Evolutionary conservation across 148 eudicot species (phyloP), one percentile per base, ranked within the genome.

Genomic region (Rhododendron williamsianum): DNA sequence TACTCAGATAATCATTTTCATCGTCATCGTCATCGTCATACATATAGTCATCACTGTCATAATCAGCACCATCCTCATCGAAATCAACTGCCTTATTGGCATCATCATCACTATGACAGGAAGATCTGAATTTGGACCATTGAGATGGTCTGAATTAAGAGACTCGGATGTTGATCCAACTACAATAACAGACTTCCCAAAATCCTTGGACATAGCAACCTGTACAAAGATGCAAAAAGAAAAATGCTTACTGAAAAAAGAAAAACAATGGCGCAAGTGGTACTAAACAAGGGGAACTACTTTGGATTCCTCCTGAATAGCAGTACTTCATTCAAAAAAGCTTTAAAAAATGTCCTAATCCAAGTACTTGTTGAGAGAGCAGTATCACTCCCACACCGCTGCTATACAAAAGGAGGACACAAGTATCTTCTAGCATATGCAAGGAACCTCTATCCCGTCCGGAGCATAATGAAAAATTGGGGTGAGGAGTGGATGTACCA

Each of bases 41-140:
- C 79, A 87, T 84, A 87, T 81, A 84, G 48, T 78, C 91, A 85
- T 88, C 88, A 56, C 89, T 85, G 78, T 82, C 87, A 85, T 86
- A 85, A 82, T 87, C 89, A 81, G 56, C 81, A 18, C 49, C 25
- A 54, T 86, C 74, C 6, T 71, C 83, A 6, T 54, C 82, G 2
- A 56, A 87, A 84, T 87, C 88, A 41, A 71, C 83, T 77, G 35
- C 91, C 56, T 84, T 81, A 67, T 86, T 1, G 38, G 41, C 38
- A 71, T 71, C 19, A 11, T 11, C 85, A 83, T 92, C 93, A 72
- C 90, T 90, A 78, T 84, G 87, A 65, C 63, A 89, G 78, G 92
- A 90, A 89, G 16, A 84, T 91, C 92, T 60, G 92, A 93, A 74
- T 89, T 85, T 16, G 94, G 91, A 87, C 88, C 88, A 86, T 84